A percentile compares a stretch with the other conserved stretches of the same genome.
Conservation (phyloP, 164 flowering plant species). For the Nymphaea thermarum region DNA sequence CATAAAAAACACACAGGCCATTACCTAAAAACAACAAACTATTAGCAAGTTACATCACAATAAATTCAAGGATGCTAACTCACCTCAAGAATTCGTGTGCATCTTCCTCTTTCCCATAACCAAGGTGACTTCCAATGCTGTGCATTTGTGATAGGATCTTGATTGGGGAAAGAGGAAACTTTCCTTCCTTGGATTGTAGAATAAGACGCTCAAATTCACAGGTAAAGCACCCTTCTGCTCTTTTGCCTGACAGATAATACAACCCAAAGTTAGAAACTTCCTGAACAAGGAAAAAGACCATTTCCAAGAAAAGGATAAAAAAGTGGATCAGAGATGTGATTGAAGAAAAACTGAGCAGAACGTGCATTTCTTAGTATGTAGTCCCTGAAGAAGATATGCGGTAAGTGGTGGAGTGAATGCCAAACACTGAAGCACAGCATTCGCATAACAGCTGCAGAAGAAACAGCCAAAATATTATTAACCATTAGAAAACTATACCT, state of each 20-base stretch:
- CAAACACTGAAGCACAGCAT: constrained; percentile 94
- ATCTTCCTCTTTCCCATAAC: constrained; percentile 53
- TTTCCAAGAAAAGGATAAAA: background rate
- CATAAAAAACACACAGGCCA: background rate
- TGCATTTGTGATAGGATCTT: constrained; percentile 41
- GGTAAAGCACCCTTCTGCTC: constrained; percentile 75
- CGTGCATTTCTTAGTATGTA: constrained; percentile 70
- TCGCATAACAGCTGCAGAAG: constrained; percentile 90
- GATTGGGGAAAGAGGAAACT: constrained; percentile 57
- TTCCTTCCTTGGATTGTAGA: constrained; percentile 54
- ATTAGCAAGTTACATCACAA: background rate
- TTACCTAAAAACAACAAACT: background rate
- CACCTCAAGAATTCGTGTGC: constrained; percentile 96
- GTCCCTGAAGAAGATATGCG: constrained; percentile 72
- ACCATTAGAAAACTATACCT: background rate
- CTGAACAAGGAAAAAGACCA: background rate
- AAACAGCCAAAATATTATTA: constrained; percentile 3
- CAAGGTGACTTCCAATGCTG: constrained; percentile 37
- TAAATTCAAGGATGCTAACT: constrained; percentile 2
- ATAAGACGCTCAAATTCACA: constrained; percentile 80
- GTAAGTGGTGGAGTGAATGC: constrained; percentile 87
- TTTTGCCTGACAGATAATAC: constrained; percentile 35
- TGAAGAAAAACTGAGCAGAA: constrained; percentile 9
- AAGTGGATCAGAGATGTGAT: background rate
- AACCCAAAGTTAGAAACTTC: background rate